phyloP scores from a whole-genome alignment of 805 yeast genomes.

The Suhomyces prunicola region DNA sequence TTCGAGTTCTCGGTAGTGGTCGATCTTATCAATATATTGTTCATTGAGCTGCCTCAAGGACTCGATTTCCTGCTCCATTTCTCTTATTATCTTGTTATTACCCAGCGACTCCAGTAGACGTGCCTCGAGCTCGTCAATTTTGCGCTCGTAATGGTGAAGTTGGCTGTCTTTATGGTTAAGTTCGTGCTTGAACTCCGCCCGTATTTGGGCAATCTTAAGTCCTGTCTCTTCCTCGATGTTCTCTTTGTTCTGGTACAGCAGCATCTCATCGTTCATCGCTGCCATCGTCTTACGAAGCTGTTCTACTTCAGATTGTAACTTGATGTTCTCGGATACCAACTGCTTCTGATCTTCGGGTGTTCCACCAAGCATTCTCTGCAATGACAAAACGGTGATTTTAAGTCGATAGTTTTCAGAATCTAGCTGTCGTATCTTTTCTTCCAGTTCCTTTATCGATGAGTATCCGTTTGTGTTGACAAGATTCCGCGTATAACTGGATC shows the following conservation, averaged over 20 bases:
- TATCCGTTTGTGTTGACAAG: conserved; percentile 6
- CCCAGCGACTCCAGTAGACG: background rate
- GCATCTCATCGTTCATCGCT: background rate
- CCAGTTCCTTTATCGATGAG: conserved; percentile 22
- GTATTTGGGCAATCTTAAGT: background rate
- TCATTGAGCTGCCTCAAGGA: background rate
- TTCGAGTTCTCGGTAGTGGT: background rate
- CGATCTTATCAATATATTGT: background rate
- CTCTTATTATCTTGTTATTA: background rate
- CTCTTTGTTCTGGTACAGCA: conserved; percentile 6
- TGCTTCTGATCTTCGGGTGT: conserved; percentile 21
- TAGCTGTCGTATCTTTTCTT: conserved; percentile 16
- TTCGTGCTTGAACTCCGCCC: conserved; percentile 1
- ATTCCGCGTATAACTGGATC: background rate
- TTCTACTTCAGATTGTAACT: conserved; percentile 8
- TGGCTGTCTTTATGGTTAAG: conserved; percentile 1
- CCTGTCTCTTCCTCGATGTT: conserved; percentile 2
- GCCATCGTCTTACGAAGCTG: background rate
- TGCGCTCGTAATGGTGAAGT: conserved; percentile 2
- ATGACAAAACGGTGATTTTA: conserved; percentile 22
- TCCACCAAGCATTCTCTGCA: conserved; percentile 19
- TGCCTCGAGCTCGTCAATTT: conserved; percentile 4
- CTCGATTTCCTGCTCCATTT: background rate
- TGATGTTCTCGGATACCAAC: conserved; percentile 18
- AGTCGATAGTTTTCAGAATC: conserved; percentile 22